Conservation (phyloP, 225 moss, liverwort and hornwort species). For the Physcomitrellopsis africana region DNA sequence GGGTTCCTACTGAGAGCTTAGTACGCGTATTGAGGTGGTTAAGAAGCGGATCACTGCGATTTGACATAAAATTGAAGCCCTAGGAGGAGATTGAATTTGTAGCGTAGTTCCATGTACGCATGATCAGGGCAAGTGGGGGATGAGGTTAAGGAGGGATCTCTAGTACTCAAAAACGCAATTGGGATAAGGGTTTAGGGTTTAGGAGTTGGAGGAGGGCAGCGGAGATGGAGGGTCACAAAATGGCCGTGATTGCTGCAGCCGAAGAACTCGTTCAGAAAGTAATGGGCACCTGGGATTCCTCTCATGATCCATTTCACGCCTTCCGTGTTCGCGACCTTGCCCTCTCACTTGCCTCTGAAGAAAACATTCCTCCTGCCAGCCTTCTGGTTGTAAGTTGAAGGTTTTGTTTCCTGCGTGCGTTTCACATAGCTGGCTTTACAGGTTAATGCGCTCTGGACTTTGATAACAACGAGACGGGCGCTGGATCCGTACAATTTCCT, state of each 20-base stretch:
- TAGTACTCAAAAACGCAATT: constrained; percentile 16
- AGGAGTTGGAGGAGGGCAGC: constrained; percentile 10
- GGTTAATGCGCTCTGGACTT: background rate
- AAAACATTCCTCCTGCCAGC: constrained; percentile 62
- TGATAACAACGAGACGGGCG: too few species aligned
- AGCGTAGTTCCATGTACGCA: background rate
- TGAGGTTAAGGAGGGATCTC: constrained; percentile 22
- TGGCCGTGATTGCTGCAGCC: constrained; percentile 64
- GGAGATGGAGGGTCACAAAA: constrained; percentile 39
- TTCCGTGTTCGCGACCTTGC: constrained; percentile 81
- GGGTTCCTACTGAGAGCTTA: too few species aligned
- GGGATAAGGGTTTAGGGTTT: constrained; percentile 18
- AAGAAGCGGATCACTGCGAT: too few species aligned
- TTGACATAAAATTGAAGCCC: too few species aligned
- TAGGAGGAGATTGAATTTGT: too few species aligned
- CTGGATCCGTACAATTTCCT: background rate
- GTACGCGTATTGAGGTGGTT: too few species aligned
- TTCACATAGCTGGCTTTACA: background rate
- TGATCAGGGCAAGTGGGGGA: background rate
- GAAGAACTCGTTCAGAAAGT: constrained; percentile 80
- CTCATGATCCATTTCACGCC: constrained; percentile 86
- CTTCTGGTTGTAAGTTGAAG: constrained; percentile 56
- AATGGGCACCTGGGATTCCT: constrained; percentile 88
- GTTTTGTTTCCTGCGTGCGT: background rate
- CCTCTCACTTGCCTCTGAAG: constrained; percentile 76